Evolutionary conservation across 1,139 yeast genomes (phyloP).

Genomic region (Protomyces inundatus): DNA sequence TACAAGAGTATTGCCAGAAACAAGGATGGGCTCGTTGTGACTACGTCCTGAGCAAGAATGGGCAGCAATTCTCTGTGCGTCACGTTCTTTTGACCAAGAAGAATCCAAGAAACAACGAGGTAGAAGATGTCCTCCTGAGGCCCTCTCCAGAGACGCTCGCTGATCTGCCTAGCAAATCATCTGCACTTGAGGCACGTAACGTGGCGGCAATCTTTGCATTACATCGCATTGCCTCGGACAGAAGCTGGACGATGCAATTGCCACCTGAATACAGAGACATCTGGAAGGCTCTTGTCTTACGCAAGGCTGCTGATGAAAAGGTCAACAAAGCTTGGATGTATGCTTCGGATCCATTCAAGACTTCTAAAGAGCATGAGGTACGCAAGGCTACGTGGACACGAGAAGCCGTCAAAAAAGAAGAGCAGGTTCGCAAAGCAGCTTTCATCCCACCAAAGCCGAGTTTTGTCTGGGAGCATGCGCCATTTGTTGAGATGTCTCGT

Average conservation of each 20-base stretch:
- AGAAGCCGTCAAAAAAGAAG: conserved; percentile 32
- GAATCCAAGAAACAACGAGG: conserved; percentile 74
- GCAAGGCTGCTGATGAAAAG: conserved; percentile 47
- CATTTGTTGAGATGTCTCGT: conserved; percentile 37
- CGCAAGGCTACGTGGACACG: conserved; percentile 33
- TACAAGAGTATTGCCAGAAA: conserved; percentile 84
- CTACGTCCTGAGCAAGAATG: conserved; percentile 53
- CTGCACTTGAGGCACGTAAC: conserved; percentile 85
- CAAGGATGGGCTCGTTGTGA: conserved; percentile 84
- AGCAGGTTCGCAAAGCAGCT: conserved; percentile 29
- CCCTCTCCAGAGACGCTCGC: conserved; percentile 50
- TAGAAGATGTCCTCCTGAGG: conserved; percentile 53
- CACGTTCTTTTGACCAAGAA: conserved; percentile 57
- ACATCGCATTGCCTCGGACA: conserved; percentile 67
- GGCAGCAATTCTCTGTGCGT: conserved; percentile 57
- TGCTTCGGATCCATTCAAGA: conserved; percentile 61
- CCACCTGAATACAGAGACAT: conserved; percentile 75
- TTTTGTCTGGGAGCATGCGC: conserved; percentile 27
- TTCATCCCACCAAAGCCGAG: conserved; percentile 14
- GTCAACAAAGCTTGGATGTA: conserved; percentile 48
- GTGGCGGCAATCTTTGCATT: conserved; percentile 83
- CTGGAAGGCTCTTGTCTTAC: conserved; percentile 68
- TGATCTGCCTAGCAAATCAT: conserved; percentile 57
- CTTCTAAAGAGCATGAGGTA: conserved; percentile 46
- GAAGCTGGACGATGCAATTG: conserved; percentile 56